phyloP scores from a whole-genome alignment of 148 eudicot species.

The Oxyria digyna region DNA sequence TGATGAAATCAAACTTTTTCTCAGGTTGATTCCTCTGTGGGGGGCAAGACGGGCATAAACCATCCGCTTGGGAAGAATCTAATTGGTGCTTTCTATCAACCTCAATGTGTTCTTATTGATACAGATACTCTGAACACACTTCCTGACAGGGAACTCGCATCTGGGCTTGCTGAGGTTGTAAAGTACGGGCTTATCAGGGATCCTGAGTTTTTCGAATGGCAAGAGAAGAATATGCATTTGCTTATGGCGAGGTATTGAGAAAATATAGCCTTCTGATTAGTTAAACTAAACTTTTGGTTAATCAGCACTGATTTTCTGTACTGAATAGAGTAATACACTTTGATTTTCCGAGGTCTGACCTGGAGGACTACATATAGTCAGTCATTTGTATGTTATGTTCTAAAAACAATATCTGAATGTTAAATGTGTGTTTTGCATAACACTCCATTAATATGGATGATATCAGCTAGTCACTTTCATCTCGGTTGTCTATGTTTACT shows the following conservation, averaged over 20 bases:
- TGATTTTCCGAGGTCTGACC: too few relatives aligned
- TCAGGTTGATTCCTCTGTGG: constrained; percentile 97
- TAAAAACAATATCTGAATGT: neutral
- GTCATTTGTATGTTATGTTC: too few relatives aligned
- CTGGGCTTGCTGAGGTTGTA: constrained; percentile 90
- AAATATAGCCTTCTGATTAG: neutral
- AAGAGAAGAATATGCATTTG: constrained; percentile 76
- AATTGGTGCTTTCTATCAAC: constrained; percentile 99
- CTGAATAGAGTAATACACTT: neutral
- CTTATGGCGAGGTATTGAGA: constrained; percentile 61
- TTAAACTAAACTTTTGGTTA: neutral
- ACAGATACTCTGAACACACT: constrained; percentile 77
- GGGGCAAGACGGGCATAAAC: constrained; percentile 96
- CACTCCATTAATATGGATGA: neutral
- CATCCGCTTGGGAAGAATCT: constrained; percentile 82
- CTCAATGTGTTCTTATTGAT: constrained; percentile 90
- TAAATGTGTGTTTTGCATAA: neutral
- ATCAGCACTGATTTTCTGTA: neutral
- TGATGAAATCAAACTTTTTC: neutral
- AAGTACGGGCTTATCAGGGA: constrained; percentile 94
- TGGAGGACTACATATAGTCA: too few relatives aligned
- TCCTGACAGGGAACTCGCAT: constrained; percentile 93
- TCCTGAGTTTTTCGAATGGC: constrained; percentile 93
- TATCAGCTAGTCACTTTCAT: neutral
- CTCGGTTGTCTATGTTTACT: neutral